Evolutionary conservation across 306 rosid genomes (phyloP), one percentile per base, ranked within the genome.

Genomic region (Quercus robur): DNA sequence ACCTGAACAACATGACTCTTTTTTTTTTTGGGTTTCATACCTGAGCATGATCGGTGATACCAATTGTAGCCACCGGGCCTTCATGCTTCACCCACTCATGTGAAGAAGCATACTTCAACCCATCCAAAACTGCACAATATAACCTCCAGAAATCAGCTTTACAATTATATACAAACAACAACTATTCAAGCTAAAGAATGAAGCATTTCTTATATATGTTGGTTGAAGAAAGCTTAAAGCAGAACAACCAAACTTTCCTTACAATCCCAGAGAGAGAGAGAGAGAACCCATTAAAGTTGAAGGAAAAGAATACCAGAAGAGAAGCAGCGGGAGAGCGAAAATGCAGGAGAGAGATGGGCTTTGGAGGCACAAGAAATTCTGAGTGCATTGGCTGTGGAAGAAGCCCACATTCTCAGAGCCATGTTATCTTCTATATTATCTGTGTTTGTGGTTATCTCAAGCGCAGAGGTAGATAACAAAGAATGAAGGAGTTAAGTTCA

Each of bases 1-100:
- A 93, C 99, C 98, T 96, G 99, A 52, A 98, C 99, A 78, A 98
- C 97, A 77, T 93, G 98, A 73, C 54, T 49, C 1, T 49, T 12
- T 49, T 49, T 49, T 2, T 12, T 10, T 49, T 49, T 49, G 1
- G 17, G 54, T 3, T 49, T 49, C 54, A 49, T 49, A 49, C 54
- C 54, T 96, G 99, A 52, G 99, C 99, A 78, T 96, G 99, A 73
- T 90, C 91, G 26, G 97, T 90, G 84, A 96, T 91, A 61, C 99
- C 99, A 80, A 93, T 41, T 38, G 98, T 89, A 67, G 97, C 97
- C 14, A 93, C 92, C 4, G 93, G 12, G 68, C 99, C 99, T 75
- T 96, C 99, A 54, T 96, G 99, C 78, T 93, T 96, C 57, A 93
- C 97, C 99, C 99, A 96, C 83, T 96, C 99, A 77, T 96, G 99